Evolutionary conservation across 2,329 filamentous ascomycete genomes (phyloP), one percentile per base, ranked within the genome.

Genomic region (Hypomyces perniciosus): DNA sequence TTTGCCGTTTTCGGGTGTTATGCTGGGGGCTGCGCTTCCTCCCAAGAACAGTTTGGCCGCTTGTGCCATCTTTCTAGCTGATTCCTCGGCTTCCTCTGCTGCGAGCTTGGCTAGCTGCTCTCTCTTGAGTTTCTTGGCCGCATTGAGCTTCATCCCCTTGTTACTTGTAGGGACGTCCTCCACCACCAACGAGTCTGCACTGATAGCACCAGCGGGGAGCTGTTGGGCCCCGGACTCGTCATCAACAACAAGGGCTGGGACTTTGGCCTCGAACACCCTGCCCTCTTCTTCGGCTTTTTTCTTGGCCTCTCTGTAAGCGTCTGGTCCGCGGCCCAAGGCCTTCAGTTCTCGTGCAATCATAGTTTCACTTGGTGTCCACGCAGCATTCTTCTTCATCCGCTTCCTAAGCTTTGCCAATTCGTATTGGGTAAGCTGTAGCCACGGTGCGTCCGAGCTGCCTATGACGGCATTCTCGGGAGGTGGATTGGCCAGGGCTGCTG

Each of bases 331-430:
- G 1, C 84, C 84, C 13, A 89, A 76, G 20, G 75, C 74, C 64
- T 86, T 86, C 1, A 93, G 78, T 67, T 92, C 88, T 30, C 88
- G 77, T 12, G 86, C 81, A 56, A 92, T 88, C 88, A 93, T 93
- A 0, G 88, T 91, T 59, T 89, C 86, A 56, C 86, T 91, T 0
- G 88, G 88, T 3, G 81, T 84, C 88, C 88, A 93, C 4, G 88
- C 84, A 0, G 88, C 86, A 62, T 93, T 93, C 75, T 93, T 93
- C 78, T 93, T 93, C 88, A 93, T 93, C 13, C 86, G 79, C 69
- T 93, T 93, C 54, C 88, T 76, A 6, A 93, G 74, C 56, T 83
- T 79, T 1, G 82, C 83, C 43, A 86, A 72, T 62, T 86, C 83
- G 55, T 80, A 85, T 12, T 76, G 72, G 6, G 82, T 85, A 35